Evolutionary conservation across 2,329 filamentous ascomycete species (phyloP).

Genomic region (Amphichorda felina): DNA sequence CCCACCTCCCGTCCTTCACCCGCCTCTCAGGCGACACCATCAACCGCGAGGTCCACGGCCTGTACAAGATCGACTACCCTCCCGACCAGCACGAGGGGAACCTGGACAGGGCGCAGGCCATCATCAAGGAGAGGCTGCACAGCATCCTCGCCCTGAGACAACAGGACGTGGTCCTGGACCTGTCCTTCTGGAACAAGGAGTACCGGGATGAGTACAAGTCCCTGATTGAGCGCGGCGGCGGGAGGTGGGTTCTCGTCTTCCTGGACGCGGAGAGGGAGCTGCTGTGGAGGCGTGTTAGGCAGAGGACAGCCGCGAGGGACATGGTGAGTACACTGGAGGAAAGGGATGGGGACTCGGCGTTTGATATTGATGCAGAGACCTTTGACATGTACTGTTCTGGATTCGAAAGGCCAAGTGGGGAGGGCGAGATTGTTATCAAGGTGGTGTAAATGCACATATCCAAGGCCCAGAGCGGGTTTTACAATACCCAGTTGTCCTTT

Average conservation of each 20-base stretch:
- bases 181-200: neutral
- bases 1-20: neutral
- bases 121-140: neutral
- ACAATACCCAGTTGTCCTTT: too few relatives aligned
- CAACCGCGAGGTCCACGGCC: neutral
- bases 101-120: neutral
- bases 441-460: too few relatives aligned
- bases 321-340: too few relatives aligned
- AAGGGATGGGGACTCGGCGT: too few relatives aligned
- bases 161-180: neutral
- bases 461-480: too few relatives aligned
- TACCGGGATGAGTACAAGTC: neutral
- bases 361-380: too few relatives aligned
- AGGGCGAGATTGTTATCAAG: too few relatives aligned
- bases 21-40: neutral
- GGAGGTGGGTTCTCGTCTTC: neutral
- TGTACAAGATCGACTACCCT: neutral
- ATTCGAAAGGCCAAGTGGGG: too few relatives aligned
- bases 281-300: neutral
- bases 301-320: too few relatives aligned
- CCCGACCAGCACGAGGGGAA: neutral
- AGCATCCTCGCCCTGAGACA: neutral
- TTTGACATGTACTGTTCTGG: too few relatives aligned
- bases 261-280: neutral
- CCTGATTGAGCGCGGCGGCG: neutral